Conservation (phyloP, 768 basidiomycete species). For the Cystobasidium ongulense region DNA sequence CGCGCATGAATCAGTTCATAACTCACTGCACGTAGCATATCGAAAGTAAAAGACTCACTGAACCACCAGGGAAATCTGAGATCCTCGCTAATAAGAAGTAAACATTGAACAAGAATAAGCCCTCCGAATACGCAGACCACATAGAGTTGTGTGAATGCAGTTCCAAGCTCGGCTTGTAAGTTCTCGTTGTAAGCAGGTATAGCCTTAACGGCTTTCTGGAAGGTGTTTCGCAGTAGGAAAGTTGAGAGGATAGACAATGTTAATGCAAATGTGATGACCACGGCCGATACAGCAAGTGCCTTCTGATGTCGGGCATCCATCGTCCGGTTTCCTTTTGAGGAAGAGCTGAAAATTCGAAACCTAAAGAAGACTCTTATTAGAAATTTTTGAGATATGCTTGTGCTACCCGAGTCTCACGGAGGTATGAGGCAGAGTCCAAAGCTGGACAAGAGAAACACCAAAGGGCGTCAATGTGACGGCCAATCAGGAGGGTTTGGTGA, state of each 20-base stretch:
- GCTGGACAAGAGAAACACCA: neutral
- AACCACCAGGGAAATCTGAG: constrained; percentile 17
- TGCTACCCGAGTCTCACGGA: too few relatives aligned
- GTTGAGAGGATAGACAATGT: neutral
- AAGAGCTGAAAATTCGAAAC: neutral
- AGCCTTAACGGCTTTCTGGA: constrained; percentile 1
- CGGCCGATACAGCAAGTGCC: neutral
- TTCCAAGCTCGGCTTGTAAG: constrained; percentile 2
- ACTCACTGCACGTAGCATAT: too few relatives aligned
- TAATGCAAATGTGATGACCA: neutral
- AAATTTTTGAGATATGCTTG: too few relatives aligned
- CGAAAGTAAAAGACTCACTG: too few relatives aligned
- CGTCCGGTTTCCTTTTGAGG: neutral
- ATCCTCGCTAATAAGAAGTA: constrained; percentile 11
- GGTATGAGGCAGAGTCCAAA: neutral
- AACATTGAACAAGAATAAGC: neutral
- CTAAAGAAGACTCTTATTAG: neutral
- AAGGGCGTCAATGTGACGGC: neutral
- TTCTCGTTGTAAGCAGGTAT: constrained; percentile 11
- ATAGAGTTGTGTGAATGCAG: constrained; percentile 23
- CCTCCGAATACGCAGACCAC: neutral
- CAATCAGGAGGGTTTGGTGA: neutral
- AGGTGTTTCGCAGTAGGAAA: neutral
- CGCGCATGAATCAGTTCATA: neutral
- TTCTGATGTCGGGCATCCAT: neutral